Percentiles rank a stretch among this genome's conserved stretches.
phyloP scores from a whole-genome alignment of 768 basidiomycete genomes.

The Gymnopilus junonius region DNA sequence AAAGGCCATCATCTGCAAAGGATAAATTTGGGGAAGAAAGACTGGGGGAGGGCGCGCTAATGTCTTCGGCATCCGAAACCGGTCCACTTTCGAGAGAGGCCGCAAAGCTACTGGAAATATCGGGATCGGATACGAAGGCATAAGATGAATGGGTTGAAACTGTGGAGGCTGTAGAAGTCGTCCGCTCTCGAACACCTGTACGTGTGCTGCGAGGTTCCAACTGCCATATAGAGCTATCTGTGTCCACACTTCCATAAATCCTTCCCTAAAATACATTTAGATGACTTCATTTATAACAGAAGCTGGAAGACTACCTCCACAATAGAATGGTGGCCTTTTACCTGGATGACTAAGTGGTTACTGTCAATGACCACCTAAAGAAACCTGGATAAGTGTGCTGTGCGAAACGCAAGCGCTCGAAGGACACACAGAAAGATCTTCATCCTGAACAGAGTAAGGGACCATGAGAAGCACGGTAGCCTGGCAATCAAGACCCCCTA shows the following conservation, averaged over 20 bases:
- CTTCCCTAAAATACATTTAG: constrained; percentile 54
- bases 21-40: constrained; percentile 65
- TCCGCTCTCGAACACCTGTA: constrained; percentile 67
- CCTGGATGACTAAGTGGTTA: constrained; percentile 73
- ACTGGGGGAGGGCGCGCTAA: constrained; percentile 54
- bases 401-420: constrained; percentile 1
- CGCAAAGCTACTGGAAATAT: constrained; percentile 84
- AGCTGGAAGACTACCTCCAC: constrained; percentile 61
- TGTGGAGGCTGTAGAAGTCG: constrained; percentile 77
- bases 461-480: constrained; percentile 79
- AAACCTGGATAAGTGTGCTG: neutral
- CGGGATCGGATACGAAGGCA: constrained; percentile 82
- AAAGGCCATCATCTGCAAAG: constrained; percentile 56
- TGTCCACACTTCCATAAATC: constrained; percentile 72
- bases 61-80: constrained; percentile 74
- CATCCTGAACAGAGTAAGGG: constrained; percentile 70
- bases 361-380: constrained; percentile 75
- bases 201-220: constrained; percentile 68
- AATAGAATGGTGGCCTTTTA: constrained; percentile 68
- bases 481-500: constrained; percentile 37
- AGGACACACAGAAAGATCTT: constrained; percentile 66
- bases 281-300: neutral
- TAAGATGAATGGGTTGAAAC: constrained; percentile 82
- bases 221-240: constrained; percentile 74
- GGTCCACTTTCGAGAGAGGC: constrained; percentile 79